Evolutionary conservation across 495 filamentous ascomycete genomes (phyloP), one percentile per base, ranked within the genome.

Genomic region (Penicillium lividum): DNA sequence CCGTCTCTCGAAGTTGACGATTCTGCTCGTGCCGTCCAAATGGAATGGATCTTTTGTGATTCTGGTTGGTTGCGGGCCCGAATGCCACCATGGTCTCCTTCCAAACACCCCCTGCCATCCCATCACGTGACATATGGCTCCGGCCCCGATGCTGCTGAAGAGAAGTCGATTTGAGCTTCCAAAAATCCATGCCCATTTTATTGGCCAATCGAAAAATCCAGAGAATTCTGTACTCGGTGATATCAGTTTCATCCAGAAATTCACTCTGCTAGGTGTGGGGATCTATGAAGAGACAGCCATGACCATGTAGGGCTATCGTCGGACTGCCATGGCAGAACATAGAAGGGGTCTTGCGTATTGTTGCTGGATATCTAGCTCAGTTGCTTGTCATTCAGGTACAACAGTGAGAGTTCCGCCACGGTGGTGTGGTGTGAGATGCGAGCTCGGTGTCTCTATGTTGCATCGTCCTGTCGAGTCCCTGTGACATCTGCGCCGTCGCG

Each of bases 121-220:
- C 7, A 29, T 48, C 27, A 48, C 27, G 27, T 48, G 27, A 48
- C 10, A 48, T n/a, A 13, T n/a, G 9, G 25, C 45, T n/a, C 0
- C 13, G 15, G 27, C 27, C 45, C 10, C 7, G n/a, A 13, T 48
- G 11, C 27, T 48, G 10, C 27, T 48, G 10, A 48, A 48, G 45
- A 48, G 27, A 48, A 48, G 45, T 48, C 27, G 27, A 48, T 48
- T 48, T 48, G 10, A 48, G 27, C 27, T 48, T 48, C 45, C 27
- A 31, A 48, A n/a, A 48, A 48, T 48, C 27, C 13, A 48, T 30
- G 27, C 45, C 27, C 10, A 48, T 48, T 48, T 48, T 48, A 48
- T 31, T 48, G 10, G 45, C 27, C 27, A 30, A 48, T 48, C 10
- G 27, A 48, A 48, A 30, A 48, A 48, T 31, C 1, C 27, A 30